Evolutionary conservation across 257 asterid genomes (phyloP), one percentile per base, ranked within the genome.

Genomic region (Eucommia ulmoides): DNA sequence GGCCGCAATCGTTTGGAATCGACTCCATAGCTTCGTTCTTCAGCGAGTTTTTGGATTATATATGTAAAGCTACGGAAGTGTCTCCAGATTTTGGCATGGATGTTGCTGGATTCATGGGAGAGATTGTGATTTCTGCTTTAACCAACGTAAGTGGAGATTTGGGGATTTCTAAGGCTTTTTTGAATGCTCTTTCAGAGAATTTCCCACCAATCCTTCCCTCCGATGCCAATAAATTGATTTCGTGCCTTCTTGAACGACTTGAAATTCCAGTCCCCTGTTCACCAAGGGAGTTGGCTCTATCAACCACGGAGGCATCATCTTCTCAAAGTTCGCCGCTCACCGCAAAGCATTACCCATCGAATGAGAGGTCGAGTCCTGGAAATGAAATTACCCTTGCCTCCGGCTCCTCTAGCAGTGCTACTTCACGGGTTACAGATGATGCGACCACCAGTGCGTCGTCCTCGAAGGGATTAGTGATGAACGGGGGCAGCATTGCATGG

Each of bases 1-100:
- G 99, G 99, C 99, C 99, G 22, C 99, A 81, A 58, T 77, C 96
- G 2, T 79, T 75, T 54, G 58, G 81, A 12, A 16, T 49, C 1
- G 96, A 79, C 51, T 67, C 94, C 9, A 70, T 83, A 55, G 66
- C 82, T 17, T 69, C 83, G 0, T 83, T 91, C 62, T 91, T 57
- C 38, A 60, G 53, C 20, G 93, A 86, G 54, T 81, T 76, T 33
- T 61, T 91, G 62, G 42, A 45, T 46, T 91, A 79, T 59, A 49
- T 91, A 45, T 75, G 77, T 23, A 57, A 50, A 56, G 93, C 96
- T 6, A 69, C 79, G 8, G 84, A 76, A 24, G 44, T 53, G 6
- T 83, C 84, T 8, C 57, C 83, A 23, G 95, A 79, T 50, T 77
- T 91, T 33, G 78, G 77, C 14, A 47, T 73, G 16, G 96, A 83